phyloP scores from a whole-genome alignment of 1,284 basidiomycete species.

The Butyriboletus appendiculatus region DNA sequence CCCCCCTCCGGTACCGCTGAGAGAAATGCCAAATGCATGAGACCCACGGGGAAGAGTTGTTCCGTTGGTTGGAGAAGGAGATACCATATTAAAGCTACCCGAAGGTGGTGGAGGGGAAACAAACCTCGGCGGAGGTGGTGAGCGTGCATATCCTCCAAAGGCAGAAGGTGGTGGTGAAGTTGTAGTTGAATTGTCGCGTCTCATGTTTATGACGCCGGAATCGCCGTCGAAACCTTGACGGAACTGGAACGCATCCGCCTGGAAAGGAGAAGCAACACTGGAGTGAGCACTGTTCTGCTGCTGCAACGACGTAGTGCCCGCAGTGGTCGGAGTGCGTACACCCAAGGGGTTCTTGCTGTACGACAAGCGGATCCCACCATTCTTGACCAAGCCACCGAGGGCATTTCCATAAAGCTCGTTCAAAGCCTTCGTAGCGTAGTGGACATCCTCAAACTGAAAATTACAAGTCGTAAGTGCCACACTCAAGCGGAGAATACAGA shows the following conservation, averaged over 20 bases:
- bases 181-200: conserved; percentile 41
- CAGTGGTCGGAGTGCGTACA: conserved; percentile 75
- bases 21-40: conserved; percentile 35
- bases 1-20: conserved; percentile 27
- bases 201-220: conserved; percentile 24
- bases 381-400: conserved; percentile 88
- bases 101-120: conserved; percentile 50
- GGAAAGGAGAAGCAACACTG: conserved; percentile 30
- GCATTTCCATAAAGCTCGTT: conserved; percentile 91
- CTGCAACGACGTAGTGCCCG: conserved; percentile 50
- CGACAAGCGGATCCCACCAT: conserved; percentile 91
- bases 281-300: conserved; percentile 41
- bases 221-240: conserved; percentile 41
- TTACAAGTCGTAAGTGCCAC: conserved; percentile 13
- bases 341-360: conserved; percentile 96
- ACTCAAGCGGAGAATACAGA: neutral
- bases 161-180: conserved; percentile 44
- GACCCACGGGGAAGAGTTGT: conserved; percentile 31
- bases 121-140: conserved; percentile 63
- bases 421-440: conserved; percentile 81
- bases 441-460: conserved; percentile 86
- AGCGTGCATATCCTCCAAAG: conserved; percentile 51
- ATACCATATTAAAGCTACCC: conserved; percentile 37
- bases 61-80: conserved; percentile 39
- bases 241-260: conserved; percentile 41